Percentiles rank a stretch among this genome's conserved stretches.
These are phyloP conservation scores for Gynandropsis gynandra DNA, from an alignment of 345 rosid genomes.

Conservation along the genomic window DNA sequence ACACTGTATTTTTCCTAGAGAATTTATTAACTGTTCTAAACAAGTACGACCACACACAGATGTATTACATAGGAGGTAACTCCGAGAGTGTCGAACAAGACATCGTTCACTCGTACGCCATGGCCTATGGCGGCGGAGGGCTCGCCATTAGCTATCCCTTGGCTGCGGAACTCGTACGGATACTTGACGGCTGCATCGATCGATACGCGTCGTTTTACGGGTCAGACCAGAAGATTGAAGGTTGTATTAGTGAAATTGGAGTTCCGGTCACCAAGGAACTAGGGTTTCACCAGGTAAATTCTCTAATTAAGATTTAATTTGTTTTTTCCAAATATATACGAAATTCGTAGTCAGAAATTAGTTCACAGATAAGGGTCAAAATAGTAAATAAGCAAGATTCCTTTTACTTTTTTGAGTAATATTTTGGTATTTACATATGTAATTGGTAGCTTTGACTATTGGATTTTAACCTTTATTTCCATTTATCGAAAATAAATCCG, in stretches of 20 bases:
- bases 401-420: too few species aligned
- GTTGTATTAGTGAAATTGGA: constrained; percentile 75
- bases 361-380: too few species aligned
- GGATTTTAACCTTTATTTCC: too few species aligned
- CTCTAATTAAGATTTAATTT: background rate
- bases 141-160: constrained; percentile 74
- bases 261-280: constrained; percentile 68
- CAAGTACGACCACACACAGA: constrained; percentile 78
- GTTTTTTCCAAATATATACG: background rate
- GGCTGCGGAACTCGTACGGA: constrained; percentile 57
- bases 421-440: too few species aligned
- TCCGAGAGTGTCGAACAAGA: constrained; percentile 91
- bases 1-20: constrained; percentile 74
- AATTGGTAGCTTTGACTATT: too few species aligned
- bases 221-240: constrained; percentile 78
- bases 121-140: constrained; percentile 92
- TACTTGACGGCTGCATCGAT: constrained; percentile 78
- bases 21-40: constrained; percentile 53
- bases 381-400: too few species aligned
- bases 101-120: constrained; percentile 62
- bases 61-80: constrained; percentile 77
- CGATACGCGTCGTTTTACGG: constrained; percentile 67
- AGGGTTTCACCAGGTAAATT: constrained; percentile 83
- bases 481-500: too few species aligned
- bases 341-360: background rate